Conservation (phyloP, 192 early-diverging fungal genomes). For the Polychytrium aggregatum region DNA sequence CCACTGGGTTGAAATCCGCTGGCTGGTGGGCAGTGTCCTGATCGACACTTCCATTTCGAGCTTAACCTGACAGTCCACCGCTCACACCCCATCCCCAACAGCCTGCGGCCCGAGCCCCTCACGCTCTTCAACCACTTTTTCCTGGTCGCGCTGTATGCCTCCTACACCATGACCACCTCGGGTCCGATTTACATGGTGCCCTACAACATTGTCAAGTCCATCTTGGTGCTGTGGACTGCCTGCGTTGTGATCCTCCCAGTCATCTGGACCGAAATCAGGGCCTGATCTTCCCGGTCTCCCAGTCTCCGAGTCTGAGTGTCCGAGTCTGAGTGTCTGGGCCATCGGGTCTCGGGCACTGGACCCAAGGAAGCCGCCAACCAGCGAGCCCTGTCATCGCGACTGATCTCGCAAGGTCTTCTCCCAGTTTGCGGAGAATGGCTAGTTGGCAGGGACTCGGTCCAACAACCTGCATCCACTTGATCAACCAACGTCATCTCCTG, state of each 20-base stretch:
- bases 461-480: too few species aligned
- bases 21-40: neutral
- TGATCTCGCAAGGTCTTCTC: too few species aligned
- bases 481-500: too few species aligned
- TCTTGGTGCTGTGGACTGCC: conserved; percentile 26
- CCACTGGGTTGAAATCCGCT: neutral
- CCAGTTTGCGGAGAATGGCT: too few species aligned
- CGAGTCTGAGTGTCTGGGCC: too few species aligned
- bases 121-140: conserved; percentile 87
- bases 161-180: conserved; percentile 8
- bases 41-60: neutral
- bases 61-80: neutral
- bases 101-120: conserved; percentile 56
- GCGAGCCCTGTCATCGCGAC: too few species aligned
- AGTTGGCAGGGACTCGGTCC: too few species aligned
- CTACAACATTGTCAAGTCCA: conserved; percentile 5
- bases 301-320: too few species aligned
- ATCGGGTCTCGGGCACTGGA: too few species aligned
- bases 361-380: too few species aligned
- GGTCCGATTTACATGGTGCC: conserved; percentile 12
- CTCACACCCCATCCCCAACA: neutral
- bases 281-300: too few species aligned
- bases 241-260: conserved; percentile 27
- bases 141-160: conserved; percentile 60
- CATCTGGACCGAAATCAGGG: conserved; percentile 13